Conservation (phyloP, 441 rosid genomes). For the Populus trichocarpa region DNA sequence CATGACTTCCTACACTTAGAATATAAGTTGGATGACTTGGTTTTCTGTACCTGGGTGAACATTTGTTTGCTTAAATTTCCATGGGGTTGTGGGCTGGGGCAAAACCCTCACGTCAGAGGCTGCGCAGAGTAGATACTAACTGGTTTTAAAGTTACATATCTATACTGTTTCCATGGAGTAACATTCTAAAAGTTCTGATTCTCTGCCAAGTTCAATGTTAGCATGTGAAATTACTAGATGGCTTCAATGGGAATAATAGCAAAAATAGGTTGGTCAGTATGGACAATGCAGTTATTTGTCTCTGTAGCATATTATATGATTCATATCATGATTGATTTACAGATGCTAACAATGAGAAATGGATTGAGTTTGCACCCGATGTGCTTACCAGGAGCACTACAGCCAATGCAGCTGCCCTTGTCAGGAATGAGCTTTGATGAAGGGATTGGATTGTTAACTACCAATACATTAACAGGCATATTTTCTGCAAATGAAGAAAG, state of each 20-base stretch:
- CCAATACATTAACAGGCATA: constrained; percentile 30
- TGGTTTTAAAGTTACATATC: neutral
- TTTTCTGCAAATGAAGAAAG: constrained; percentile 42
- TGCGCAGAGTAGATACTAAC: neutral
- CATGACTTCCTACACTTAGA: neutral
- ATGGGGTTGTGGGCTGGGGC: neutral
- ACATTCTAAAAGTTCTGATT: neutral
- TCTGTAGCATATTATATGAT: neutral
- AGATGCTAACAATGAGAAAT: constrained; percentile 78
- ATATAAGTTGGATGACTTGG: too few relatives aligned
- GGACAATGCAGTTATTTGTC: neutral
- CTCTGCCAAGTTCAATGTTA: neutral
- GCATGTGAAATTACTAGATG: neutral
- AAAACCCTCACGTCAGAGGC: neutral
- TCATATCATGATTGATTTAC: constrained; percentile 22
- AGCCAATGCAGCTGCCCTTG: constrained; percentile 43
- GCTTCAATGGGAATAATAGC: neutral
- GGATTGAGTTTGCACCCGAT: constrained; percentile 63
- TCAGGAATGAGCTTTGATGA: constrained; percentile 45
- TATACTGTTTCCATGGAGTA: neutral
- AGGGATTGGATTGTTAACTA: constrained; percentile 35
- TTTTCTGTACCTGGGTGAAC: too few relatives aligned
- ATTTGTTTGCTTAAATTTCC: too few relatives aligned
- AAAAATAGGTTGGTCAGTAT: neutral
- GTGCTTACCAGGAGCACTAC: constrained; percentile 52